phyloP scores from a whole-genome alignment of 768 basidiomycete species.

The Boletales sp. region DNA sequence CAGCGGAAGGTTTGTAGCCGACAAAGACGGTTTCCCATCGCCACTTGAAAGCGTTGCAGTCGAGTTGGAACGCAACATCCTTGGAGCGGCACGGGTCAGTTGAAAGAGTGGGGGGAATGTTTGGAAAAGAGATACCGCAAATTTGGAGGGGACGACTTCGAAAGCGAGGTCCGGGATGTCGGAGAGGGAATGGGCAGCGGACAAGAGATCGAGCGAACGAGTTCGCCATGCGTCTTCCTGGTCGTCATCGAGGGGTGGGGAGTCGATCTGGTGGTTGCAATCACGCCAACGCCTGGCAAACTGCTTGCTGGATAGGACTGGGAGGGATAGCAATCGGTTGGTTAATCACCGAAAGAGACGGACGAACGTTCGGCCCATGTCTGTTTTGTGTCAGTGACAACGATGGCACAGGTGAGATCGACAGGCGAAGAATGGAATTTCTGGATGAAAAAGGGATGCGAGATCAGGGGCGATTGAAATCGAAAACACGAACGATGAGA shows the following conservation, averaged over 20 bases:
- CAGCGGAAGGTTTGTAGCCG: constrained; percentile 62
- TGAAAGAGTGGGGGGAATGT: constrained; percentile 1
- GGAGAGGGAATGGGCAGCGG: constrained; percentile 60
- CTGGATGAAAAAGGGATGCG: constrained; percentile 33
- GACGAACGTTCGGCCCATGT: constrained; percentile 71
- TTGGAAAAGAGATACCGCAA: constrained; percentile 43
- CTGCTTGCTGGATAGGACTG: constrained; percentile 54
- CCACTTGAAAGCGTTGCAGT: constrained; percentile 65
- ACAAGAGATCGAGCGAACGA: constrained; percentile 49
- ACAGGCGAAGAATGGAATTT: constrained; percentile 59
- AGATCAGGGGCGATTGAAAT: constrained; percentile 7
- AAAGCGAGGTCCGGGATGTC: constrained; percentile 55
- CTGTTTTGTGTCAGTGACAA: constrained; percentile 71
- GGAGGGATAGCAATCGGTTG: constrained; percentile 12
- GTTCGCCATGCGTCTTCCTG: constrained; percentile 65
- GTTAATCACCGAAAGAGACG: constrained; percentile 20
- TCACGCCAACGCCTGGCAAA: constrained; percentile 69
- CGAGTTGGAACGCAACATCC: constrained; percentile 66
- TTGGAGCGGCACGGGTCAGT: constrained; percentile 28
- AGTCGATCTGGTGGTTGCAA: constrained; percentile 43
- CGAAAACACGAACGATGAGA: constrained; percentile 55
- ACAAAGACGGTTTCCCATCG: constrained; percentile 71
- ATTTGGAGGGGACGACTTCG: constrained; percentile 54
- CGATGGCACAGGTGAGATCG: constrained; percentile 54
- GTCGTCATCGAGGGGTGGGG: constrained; percentile 26